Percentiles rank a stretch among this genome's conserved stretches.
These are phyloP conservation scores for Lipomyces yamadae DNA, from an alignment of 805 yeast genomes.

Conservation along the genomic window DNA sequence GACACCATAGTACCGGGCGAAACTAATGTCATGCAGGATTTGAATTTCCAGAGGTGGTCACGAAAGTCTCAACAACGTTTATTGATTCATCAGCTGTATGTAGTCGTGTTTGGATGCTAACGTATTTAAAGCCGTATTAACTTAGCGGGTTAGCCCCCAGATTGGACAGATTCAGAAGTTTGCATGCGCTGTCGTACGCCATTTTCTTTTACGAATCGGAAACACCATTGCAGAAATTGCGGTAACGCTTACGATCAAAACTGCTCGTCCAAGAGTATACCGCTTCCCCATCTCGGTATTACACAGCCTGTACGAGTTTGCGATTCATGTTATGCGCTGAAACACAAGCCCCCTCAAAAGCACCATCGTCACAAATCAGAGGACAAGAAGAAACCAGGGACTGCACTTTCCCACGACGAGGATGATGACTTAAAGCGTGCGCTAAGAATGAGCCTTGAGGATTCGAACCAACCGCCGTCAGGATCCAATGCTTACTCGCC, in stretches of 20 bases:
- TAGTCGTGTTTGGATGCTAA: background rate
- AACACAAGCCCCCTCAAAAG: conserved; percentile 47
- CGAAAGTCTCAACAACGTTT: conserved; percentile 48
- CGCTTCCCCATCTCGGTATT: conserved; percentile 84
- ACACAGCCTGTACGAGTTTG: conserved; percentile 91
- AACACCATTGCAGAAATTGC: conserved; percentile 96
- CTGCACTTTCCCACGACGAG: conserved; percentile 53
- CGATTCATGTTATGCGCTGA: conserved; percentile 78
- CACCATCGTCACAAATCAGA: conserved; percentile 27
- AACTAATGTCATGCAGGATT: conserved; percentile 31
- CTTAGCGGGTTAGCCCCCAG: conserved; percentile 65
- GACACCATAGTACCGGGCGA: conserved; percentile 22
- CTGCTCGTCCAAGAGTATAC: conserved; percentile 74
- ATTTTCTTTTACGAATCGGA: conserved; percentile 81
- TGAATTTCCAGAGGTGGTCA: conserved; percentile 44
- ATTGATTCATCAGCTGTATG: conserved; percentile 73
- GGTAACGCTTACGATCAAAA: conserved; percentile 91
- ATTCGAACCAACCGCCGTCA: conserved; percentile 43
- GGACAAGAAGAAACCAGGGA: conserved; percentile 38
- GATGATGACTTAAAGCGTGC: conserved; percentile 79
- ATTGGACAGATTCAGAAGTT: conserved; percentile 93
- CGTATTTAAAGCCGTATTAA: background rate
- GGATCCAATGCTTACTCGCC: conserved; percentile 42
- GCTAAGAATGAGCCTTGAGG: conserved; percentile 75
- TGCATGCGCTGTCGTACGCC: conserved; percentile 90